Base-by-base conservation (phyloP, 2,329 filamentous ascomycete genomes). In the Emericellopsis atlantica region DNA sequence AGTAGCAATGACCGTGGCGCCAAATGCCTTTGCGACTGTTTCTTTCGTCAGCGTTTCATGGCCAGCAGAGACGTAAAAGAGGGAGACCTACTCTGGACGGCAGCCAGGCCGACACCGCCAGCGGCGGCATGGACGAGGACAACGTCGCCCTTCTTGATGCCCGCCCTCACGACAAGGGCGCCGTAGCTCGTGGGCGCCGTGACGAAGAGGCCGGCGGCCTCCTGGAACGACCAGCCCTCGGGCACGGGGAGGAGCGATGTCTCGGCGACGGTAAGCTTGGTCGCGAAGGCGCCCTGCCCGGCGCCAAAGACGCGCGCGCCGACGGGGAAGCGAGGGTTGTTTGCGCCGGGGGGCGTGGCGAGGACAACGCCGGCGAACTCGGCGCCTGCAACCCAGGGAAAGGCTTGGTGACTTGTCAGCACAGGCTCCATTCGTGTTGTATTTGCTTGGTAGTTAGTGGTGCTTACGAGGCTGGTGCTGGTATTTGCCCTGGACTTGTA, bases 401-500 rank as follows among this genome's bases (percentile, higher is more conserved):
- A 79, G 0, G 83, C 70, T 74, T 42, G 16, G 40, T 9, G 36
- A 29, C 22, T 35, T 3, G 24, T 32, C 23, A 12, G 35, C n/a
- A 36, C 12, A 18, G 16, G 14, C 12, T 36, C 16, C 16, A 16
- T 36, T 4, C 6, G 4, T 6, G 5, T 23, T 16, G 24, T 21
- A 32, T 24, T 34, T 37, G 22, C 16, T 29, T 24, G 18, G 3
- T 22, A 4, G 32, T 34, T 10, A 10, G 36, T n/a, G 4, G 24
- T 5, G 24, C 40, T 24, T 59, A 75, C 72, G 78, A 0, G 88
- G 88, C 53, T 95, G 89, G 57, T 86, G 74, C 57, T 96, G 90
- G 64, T 96, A 96, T 74, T 93, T 94, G 43, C 90, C 90, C 55
- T 87, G 82, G 55, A 95, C 87, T 57, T 96, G 90, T 41, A 96